Base-by-base conservation (phyloP, 176 grass and related monocot species). In the Pharus latifolius region DNA sequence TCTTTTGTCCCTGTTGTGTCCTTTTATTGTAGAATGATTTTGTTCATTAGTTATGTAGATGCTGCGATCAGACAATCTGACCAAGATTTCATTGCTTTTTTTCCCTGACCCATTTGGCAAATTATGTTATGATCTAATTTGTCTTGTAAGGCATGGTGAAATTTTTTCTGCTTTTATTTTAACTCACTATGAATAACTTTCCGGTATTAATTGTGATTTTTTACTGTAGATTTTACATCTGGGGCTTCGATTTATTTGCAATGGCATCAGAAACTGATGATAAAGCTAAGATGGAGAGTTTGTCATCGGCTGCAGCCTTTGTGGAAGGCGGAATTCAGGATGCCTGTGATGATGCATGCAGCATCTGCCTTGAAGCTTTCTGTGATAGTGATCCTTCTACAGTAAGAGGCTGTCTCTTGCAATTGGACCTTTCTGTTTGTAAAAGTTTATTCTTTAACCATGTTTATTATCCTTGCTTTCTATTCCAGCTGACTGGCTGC, bases 301-400 rank as follows among this genome's bases (percentile, higher is more conserved):
- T 83, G 31, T 78, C 86, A 64, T 98, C 95, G 19, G 43, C 95
- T 15, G 84, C 72, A 8, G 90, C 95, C 67, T 98, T 98, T 67
- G 95, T 98, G 14, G 90, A 93, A 67, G 95, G 90, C 74, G 95
- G 95, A 18, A 77, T 85, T 77, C 95, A 98, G 62, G 95, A 98
- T 78, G 90, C 90, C 19, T 98, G 87, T 2, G 95, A 98, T 83
- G 95, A 98, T 76, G 76, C 86, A 38, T 98, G 95, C 29, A 94
- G 95, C 75, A 94, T 94, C 29, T 98, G 95, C 49, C 95, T 98
- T 13, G 95, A 98, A 55, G 61, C 29, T 24, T 98, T 98, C 76
- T 93, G 81, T 47, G 76, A 90, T 13, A 91, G 78, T 45, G 90
- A 98, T 67, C 95, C 95, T 58, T 90, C 87, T 1, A 65, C 95